Evolutionary conservation across 345 rosid genomes (phyloP).

Genomic region (Gynandropsis gynandra): DNA sequence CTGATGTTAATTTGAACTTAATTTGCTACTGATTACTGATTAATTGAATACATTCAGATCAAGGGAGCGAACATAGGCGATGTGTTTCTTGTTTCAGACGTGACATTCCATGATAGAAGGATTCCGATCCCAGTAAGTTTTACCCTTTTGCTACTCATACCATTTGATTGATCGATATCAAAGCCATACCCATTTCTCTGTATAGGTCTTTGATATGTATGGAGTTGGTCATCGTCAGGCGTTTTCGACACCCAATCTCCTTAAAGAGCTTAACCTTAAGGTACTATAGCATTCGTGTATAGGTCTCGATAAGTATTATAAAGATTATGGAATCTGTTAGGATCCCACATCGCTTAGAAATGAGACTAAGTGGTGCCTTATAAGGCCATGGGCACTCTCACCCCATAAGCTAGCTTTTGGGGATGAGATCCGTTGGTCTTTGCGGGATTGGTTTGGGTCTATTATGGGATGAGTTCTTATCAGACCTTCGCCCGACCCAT

Average conservation of each 20-base stretch:
- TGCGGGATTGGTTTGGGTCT: too few species aligned
- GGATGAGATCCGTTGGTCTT: too few species aligned
- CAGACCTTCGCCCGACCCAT: too few species aligned
- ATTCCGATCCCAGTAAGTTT: slow-evolving; percentile 78
- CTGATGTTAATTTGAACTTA: too few species aligned
- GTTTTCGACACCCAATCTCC: slow-evolving; percentile 57
- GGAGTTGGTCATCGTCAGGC: slow-evolving; percentile 73
- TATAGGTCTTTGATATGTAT: slow-evolving; percentile 76
- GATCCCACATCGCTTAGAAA: too few species aligned
- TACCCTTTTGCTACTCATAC: neutral
- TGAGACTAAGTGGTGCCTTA: too few species aligned
- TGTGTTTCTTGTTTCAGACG: slow-evolving; percentile 64
- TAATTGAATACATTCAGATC: slow-evolving; percentile 37
- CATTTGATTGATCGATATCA: neutral
- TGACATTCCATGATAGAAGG: slow-evolving; percentile 90
- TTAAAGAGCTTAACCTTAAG: slow-evolving; percentile 62
- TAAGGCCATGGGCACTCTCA: too few species aligned
- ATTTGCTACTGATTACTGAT: neutral
- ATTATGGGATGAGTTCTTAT: neutral
- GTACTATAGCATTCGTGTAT: slow-evolving; percentile 29
- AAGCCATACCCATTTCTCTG: neutral
- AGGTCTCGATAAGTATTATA: too few species aligned
- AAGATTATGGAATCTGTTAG: too few species aligned
- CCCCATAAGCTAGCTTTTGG: too few species aligned
- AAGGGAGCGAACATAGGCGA: slow-evolving; percentile 77